Base-by-base conservation (phyloP, 2,329 filamentous ascomycete species). In the Aschersonia sp. region DNA sequence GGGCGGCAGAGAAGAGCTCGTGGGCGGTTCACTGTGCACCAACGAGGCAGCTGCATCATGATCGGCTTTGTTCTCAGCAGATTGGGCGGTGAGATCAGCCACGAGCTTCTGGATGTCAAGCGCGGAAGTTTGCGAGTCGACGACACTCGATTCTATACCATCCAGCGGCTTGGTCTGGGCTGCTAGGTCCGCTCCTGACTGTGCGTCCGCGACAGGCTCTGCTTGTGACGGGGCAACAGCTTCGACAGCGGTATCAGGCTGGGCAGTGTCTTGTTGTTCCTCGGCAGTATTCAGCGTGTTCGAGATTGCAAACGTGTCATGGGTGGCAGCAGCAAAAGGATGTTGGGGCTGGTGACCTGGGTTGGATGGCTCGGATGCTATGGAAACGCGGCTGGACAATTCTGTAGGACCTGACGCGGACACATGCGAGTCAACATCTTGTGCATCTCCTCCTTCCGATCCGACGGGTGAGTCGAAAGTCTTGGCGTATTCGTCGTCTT, bases 381-480 rank as follows among this genome's bases (percentile, higher is more conserved):
- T 58, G 59, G 66, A 60, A 63, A 61, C 57, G 60, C 61, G 58
- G 60, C 65, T 68, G 62, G 65, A 67, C 65, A 68, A 61, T 65
- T 56, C 9, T 3, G 6, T 58, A 50, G 58, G 60, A 55, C 65
- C 61, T 56, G 54, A 47, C 28, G 67, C 63, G 62, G 68, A 65
- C 71, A 72, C 65, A 71, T 68, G 59, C 56, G 59, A 62, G 57
- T 56, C 57, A 53, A 54, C 53, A 52, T 58, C 57, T 58, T 63
- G 59, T 55, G 59, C 62, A 52, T 61, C 61, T 51, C 59, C 65
- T 51, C 63, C 59, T 48, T 65, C 61, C 44, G 59, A 55, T 44
- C 56, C 63, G 56, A 64, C 63, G 49, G 70, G 68, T 49, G 72
- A 74, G 60, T 74, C 68, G 66, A 73, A 71, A 40, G 65, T 70